phyloP scores from a whole-genome alignment of 306 rosid genomes.

The Prunus kanzakura region DNA sequence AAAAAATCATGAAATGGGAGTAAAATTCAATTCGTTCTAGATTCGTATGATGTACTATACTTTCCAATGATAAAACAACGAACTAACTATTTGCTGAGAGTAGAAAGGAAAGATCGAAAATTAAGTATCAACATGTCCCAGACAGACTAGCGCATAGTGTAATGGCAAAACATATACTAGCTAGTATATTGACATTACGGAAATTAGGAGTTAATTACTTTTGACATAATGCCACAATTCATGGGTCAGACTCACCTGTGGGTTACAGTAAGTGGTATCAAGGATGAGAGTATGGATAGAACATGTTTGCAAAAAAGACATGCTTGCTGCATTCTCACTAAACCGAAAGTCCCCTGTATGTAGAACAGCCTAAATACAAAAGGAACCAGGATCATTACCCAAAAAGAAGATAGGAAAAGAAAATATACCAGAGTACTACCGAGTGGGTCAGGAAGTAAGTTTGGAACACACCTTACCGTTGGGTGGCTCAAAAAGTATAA shows the following conservation, averaged over 20 bases:
- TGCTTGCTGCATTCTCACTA: slow-evolving; percentile 54
- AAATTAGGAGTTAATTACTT: not conserved
- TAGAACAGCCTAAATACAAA: slow-evolving; percentile 60
- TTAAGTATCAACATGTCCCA: slow-evolving; percentile 1
- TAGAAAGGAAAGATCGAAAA: not conserved
- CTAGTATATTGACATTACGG: not conserved
- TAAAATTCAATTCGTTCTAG: slow-evolving; percentile 5
- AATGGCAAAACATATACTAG: not conserved
- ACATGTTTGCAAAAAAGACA: slow-evolving; percentile 43
- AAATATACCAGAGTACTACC: slow-evolving; percentile 5
- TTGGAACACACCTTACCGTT: slow-evolving; percentile 73
- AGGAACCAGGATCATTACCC: slow-evolving; percentile 9
- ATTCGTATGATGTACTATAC: not conserved
- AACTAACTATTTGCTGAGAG: not conserved
- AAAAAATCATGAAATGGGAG: slow-evolving; percentile 27
- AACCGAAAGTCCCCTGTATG: slow-evolving; percentile 96
- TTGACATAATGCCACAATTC: slow-evolving; percentile 8
- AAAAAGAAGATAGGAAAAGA: slow-evolving; percentile 10
- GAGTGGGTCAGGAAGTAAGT: slow-evolving; percentile 27
- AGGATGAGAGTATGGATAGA: slow-evolving; percentile 72
- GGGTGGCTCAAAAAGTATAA: slow-evolving; percentile 88
- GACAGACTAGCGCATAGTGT: not conserved
- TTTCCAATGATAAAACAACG: not conserved
- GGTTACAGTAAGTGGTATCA: slow-evolving; percentile 89
- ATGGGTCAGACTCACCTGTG: slow-evolving; percentile 60